These are phyloP conservation scores for Zasmidium cellare DNA, from an alignment of 2,329 filamentous ascomycete species.

Conservation along the genomic window DNA sequence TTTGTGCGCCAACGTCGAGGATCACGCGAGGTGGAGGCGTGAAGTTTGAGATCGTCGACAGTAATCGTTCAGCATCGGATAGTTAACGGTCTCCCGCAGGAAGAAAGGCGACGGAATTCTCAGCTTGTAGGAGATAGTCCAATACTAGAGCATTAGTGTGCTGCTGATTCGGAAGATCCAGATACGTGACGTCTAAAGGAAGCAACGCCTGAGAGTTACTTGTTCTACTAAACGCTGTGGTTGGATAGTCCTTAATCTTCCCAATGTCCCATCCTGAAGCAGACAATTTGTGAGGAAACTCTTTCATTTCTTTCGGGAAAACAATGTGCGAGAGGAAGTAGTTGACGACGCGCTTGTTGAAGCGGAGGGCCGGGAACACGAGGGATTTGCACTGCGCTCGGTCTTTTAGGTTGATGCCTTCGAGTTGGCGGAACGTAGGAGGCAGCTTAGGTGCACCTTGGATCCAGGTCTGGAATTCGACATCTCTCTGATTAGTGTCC, in stretches of 20 bases:
- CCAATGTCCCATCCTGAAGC: conserved; percentile 70
- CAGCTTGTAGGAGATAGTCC: conserved; percentile 54
- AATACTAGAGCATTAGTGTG: conserved; percentile 71
- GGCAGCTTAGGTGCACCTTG: conserved; percentile 18
- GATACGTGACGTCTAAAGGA: conserved; percentile 62
- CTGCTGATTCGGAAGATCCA: conserved; percentile 56
- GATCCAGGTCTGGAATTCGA: conserved; percentile 29
- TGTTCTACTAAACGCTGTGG: conserved; percentile 71
- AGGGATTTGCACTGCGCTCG: conserved; percentile 17
- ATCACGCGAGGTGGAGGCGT: conserved; percentile 55
- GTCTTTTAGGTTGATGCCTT: conserved; percentile 31
- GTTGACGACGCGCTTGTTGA: conserved; percentile 57
- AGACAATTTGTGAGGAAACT: conserved; percentile 64
- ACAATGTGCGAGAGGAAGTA: conserved; percentile 68
- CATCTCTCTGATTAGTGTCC: conserved; percentile 24
- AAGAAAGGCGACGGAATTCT: conserved; percentile 45
- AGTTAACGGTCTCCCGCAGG: not conserved
- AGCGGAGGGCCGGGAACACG: conserved; percentile 49
- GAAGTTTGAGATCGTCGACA: conserved; percentile 47
- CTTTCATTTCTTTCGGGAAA: conserved; percentile 64
- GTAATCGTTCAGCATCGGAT: conserved; percentile 35
- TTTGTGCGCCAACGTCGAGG: conserved; percentile 69
- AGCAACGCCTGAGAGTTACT: conserved; percentile 64
- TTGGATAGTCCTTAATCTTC: conserved; percentile 50
- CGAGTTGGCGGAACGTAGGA: conserved; percentile 18